phyloP scores from a whole-genome alignment of 2,329 filamentous ascomycete species.

The Paraconiothyrium brasiliense region DNA sequence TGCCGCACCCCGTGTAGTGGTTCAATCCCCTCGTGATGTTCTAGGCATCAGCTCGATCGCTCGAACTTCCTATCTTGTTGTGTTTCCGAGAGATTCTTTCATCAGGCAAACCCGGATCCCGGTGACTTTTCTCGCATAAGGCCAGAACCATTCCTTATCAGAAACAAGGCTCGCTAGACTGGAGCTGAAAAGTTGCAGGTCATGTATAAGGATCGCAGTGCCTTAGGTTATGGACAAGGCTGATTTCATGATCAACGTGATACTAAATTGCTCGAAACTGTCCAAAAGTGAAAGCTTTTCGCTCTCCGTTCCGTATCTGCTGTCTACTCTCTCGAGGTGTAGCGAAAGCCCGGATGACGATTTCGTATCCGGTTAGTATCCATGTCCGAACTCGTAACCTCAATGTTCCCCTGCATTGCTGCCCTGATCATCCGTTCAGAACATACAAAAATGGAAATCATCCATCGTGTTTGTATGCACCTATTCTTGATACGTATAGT shows the following conservation, averaged over 20 bases:
- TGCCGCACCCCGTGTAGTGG: not conserved
- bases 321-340: not conserved
- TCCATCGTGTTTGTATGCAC: too few relatives aligned
- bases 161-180: not conserved
- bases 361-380: too few relatives aligned
- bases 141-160: not conserved
- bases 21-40: not conserved
- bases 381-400: too few relatives aligned
- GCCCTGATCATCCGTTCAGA: too few relatives aligned
- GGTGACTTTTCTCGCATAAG: not conserved
- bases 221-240: not conserved
- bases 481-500: too few relatives aligned
- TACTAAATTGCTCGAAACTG: not conserved
- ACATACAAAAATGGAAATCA: not conserved
- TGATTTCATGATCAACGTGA: not conserved
- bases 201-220: not conserved
- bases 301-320: not conserved
- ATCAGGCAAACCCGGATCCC: not conserved
- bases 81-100: not conserved
- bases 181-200: not conserved
- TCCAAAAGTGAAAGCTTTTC: not conserved
- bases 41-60: not conserved
- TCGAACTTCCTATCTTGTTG: not conserved
- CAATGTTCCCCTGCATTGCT: too few relatives aligned
- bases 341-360: too few relatives aligned